Evolutionary conservation across 441 rosid species (phyloP).

Genomic region (Iberis amara): DNA sequence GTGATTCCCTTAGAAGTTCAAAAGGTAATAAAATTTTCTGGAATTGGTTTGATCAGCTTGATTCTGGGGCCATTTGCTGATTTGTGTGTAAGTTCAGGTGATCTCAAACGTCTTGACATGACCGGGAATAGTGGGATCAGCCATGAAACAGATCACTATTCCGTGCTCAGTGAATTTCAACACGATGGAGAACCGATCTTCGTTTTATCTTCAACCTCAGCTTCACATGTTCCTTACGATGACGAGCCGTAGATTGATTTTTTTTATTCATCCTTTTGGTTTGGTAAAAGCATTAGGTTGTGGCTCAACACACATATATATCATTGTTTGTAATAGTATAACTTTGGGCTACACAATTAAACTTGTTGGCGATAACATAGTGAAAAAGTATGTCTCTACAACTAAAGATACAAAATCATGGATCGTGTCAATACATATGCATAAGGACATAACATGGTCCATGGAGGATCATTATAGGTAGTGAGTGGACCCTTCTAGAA

Average conservation of each 20-base stretch:
- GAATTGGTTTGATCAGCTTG: conserved; percentile 9
- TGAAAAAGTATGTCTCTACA: no score
- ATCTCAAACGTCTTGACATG: conserved; percentile 58
- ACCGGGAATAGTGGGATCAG: conserved; percentile 50
- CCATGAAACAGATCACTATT: conserved; percentile 34
- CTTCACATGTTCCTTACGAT: conserved; percentile 50
- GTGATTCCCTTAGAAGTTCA: conserved; percentile 46
- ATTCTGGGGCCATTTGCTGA: neutral
- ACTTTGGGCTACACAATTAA: no score
- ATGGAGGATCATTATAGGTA: no score
- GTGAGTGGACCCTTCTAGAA: no score
- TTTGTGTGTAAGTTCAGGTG: conserved; percentile 37
- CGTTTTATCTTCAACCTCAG: conserved; percentile 38
- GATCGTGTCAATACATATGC: no score
- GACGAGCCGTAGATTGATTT: conserved; percentile 84
- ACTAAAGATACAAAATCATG: no score
- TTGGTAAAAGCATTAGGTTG: no score
- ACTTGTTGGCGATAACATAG: no score
- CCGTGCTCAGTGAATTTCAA: conserved; percentile 43
- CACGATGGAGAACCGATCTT: conserved; percentile 53
- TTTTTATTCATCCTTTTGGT: no score
- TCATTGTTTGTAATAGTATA: no score
- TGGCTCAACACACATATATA: no score
- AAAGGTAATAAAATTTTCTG: conserved; percentile 38
- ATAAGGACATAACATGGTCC: no score